A percentile compares a stretch with the other conserved stretches of the same genome.
These are phyloP conservation scores for Stramenopiles sp. DNA, from an alignment of 352 stramenopile genomes.

Conservation along the genomic window DNA sequence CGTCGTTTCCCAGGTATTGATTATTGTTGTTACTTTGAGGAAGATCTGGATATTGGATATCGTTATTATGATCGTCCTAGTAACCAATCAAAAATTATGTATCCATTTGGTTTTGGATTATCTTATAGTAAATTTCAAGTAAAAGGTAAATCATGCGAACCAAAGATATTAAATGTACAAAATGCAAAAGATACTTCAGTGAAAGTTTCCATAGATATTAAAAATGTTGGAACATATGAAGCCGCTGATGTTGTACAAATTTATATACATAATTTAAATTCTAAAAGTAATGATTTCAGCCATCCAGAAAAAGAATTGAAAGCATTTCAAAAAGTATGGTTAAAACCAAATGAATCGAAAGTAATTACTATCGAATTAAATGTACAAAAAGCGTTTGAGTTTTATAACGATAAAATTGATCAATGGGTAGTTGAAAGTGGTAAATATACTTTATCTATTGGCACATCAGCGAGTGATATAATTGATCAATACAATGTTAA, in stretches of 20 bases:
- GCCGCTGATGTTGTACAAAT: neutral
- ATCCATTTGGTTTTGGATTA: slow-evolving; percentile 19
- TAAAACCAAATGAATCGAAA: neutral
- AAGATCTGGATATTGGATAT: slow-evolving; percentile 29
- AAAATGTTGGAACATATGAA: neutral
- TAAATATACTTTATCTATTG: neutral
- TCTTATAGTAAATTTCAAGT: slow-evolving; percentile 16
- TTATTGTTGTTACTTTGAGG: slow-evolving; percentile 15
- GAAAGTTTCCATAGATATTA: neutral
- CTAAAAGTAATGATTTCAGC: too few species aligned
- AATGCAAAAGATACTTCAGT: neutral
- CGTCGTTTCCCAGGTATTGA: slow-evolving; percentile 14
- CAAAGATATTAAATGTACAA: too few species aligned
- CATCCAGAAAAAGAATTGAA: neutral
- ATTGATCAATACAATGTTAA: too few species aligned
- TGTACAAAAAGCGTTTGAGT: neutral
- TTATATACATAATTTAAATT: neutral
- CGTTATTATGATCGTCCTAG: slow-evolving; percentile 23
- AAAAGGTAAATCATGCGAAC: neutral
- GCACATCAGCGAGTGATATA: neutral
- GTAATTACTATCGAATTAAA: neutral
- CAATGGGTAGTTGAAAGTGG: neutral
- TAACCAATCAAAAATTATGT: slow-evolving; percentile 11
- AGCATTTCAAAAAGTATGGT: neutral
- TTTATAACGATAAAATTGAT: neutral